These are phyloP conservation scores for Linum usitatissimum DNA, from an alignment of 345 rosid species.

Conservation along the genomic window DNA sequence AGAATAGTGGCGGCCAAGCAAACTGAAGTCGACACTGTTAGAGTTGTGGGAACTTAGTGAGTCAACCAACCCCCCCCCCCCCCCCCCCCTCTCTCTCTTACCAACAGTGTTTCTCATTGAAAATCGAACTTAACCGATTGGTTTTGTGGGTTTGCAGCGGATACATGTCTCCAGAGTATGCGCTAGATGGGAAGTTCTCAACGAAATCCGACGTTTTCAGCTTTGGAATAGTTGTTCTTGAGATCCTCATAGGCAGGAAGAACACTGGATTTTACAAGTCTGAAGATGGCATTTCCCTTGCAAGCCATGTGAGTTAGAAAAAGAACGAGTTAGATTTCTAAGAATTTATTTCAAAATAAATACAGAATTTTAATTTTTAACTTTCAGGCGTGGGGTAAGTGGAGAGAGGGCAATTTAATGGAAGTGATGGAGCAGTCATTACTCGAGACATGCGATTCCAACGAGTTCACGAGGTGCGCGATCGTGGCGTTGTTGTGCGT, in stretches of 20 bases:
- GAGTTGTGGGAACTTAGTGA: constrained; percentile 20
- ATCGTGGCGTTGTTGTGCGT: constrained; percentile 23
- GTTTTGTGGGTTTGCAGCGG: constrained; percentile 15
- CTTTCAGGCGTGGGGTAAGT: constrained; percentile 14
- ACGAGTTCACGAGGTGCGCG: constrained; percentile 16
- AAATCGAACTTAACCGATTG: not conserved
- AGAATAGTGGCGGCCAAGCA: constrained; percentile 12
- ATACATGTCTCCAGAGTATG: constrained; percentile 21
- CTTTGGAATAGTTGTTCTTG: constrained; percentile 24
- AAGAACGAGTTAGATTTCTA: too few relatives aligned
- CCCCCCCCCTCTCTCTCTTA: too few relatives aligned
- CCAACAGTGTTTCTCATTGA: not conserved
- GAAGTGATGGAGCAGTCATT: constrained; percentile 15
- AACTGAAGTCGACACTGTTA: constrained; percentile 13
- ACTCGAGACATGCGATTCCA: not conserved
- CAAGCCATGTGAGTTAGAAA: constrained; percentile 12
- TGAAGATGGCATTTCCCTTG: constrained; percentile 8
- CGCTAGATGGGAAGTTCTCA: constrained; percentile 21
- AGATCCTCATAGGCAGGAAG: constrained; percentile 23
- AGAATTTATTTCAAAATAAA: not conserved
- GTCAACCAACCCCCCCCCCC: too few relatives aligned
- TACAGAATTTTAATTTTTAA: not conserved
- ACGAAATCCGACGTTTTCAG: constrained; percentile 27
- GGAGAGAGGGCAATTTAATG: constrained; percentile 14
- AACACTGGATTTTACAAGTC: constrained; percentile 13